phyloP scores from a whole-genome alignment of 805 yeast species.

The Lipomyces sp. region DNA sequence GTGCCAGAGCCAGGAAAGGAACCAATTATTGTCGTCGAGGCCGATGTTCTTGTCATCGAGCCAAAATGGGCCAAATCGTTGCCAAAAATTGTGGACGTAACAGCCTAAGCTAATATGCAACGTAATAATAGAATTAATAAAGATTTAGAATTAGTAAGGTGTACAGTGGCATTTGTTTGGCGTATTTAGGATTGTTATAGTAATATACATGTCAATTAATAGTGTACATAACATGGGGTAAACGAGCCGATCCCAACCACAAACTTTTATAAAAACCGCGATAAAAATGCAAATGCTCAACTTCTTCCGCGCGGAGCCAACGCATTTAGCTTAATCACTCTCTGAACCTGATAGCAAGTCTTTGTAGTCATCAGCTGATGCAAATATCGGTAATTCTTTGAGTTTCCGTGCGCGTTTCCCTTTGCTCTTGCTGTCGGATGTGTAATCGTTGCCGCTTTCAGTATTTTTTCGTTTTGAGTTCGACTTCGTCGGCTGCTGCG shows the following conservation, averaged over 20 bases:
- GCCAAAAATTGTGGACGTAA: slow-evolving; percentile 20
- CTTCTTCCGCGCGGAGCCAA: neutral
- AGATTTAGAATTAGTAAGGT: neutral
- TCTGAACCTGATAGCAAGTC: slow-evolving; percentile 66
- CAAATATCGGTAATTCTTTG: slow-evolving; percentile 79
- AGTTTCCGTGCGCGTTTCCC: slow-evolving; percentile 50
- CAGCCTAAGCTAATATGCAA: neutral
- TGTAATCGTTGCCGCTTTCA: slow-evolving; percentile 40
- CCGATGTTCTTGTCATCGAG: slow-evolving; percentile 46
- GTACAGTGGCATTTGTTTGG: neutral
- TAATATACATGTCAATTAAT: neutral
- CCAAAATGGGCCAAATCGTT: slow-evolving; percentile 48
- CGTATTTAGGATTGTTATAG: neutral
- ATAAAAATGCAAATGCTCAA: neutral
- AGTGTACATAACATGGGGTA: neutral
- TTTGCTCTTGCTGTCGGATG: slow-evolving; percentile 39
- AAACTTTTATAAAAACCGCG: slow-evolving; percentile 6
- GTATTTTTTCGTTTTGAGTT: slow-evolving; percentile 16
- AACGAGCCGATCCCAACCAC: neutral
- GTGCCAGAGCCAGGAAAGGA: slow-evolving; percentile 43
- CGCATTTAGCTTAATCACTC: slow-evolving; percentile 48
- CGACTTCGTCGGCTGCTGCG: slow-evolving; percentile 18
- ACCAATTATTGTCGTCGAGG: slow-evolving; percentile 40
- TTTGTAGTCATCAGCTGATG: slow-evolving; percentile 86
- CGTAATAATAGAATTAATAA: neutral